These are phyloP conservation scores for Polytrichum formosum DNA, from an alignment of 225 moss, liverwort and hornwort genomes.

Conservation along the genomic window DNA sequence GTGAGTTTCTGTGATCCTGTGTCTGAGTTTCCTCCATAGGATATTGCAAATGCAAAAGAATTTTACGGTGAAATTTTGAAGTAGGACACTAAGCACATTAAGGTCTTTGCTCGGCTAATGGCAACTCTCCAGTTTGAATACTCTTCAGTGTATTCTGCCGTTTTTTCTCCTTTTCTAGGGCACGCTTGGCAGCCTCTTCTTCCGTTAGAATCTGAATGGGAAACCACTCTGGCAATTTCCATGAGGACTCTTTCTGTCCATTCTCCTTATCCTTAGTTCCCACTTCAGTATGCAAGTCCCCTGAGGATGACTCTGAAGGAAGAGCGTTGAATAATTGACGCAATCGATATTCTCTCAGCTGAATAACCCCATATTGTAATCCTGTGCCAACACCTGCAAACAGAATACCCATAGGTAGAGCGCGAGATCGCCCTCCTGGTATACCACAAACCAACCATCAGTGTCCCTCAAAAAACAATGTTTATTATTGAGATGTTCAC, in stretches of 20 bases:
- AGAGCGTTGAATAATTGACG: conserved; percentile 43
- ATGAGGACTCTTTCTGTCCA: conserved; percentile 26
- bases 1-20: neutral
- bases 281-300: conserved; percentile 22
- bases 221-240: conserved; percentile 84
- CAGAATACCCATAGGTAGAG: conserved; percentile 72
- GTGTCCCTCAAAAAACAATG: neutral
- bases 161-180: conserved; percentile 54
- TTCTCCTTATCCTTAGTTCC: conserved; percentile 12
- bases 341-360: conserved; percentile 71
- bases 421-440: conserved; percentile 57
- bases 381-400: conserved; percentile 86
- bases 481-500: no score
- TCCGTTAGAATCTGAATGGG: conserved; percentile 77
- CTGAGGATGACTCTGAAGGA: conserved; percentile 21
- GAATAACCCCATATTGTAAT: conserved; percentile 58
- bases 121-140: conserved; percentile 45
- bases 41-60: neutral
- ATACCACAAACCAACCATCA: conserved; percentile 8
- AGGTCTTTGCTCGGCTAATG: conserved; percentile 39
- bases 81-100: conserved; percentile 6
- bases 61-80: neutral
- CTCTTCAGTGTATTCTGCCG: conserved; percentile 48
- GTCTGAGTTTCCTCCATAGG: neutral
- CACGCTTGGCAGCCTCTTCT: conserved; percentile 79